Percentiles rank a stretch among this genome's conserved stretches.
phyloP scores from a whole-genome alignment of 164 flowering plant genomes.

The Sedum album region DNA sequence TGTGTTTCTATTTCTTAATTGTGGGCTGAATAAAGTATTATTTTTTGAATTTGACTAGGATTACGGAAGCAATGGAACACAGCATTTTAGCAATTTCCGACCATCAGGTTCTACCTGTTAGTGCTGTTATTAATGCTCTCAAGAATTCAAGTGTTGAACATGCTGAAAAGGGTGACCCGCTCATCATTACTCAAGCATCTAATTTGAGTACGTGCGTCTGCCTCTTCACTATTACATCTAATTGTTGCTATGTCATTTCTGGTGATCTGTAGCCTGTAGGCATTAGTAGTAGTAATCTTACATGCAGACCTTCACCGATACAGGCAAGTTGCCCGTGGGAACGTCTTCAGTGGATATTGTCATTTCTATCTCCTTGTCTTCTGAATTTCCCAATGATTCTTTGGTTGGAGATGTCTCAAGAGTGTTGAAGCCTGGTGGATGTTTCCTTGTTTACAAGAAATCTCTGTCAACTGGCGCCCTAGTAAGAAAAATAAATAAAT shows the following conservation, averaged over 20 bases:
- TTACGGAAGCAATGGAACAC: not conserved
- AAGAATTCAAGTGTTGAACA: not conserved
- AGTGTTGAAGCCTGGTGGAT: conserved; percentile 71
- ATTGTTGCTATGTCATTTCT: not conserved
- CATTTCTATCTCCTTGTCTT: conserved; percentile 24
- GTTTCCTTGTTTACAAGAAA: conserved; percentile 22
- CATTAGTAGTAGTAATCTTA: not conserved
- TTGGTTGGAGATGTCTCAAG: conserved; percentile 45
- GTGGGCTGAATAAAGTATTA: not conserved
- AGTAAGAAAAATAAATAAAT: conserved; percentile 8
- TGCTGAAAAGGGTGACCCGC: conserved; percentile 22
- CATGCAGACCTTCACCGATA: not conserved
- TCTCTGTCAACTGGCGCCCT: not conserved
- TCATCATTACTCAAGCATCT: conserved; percentile 37
- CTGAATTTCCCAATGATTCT: conserved; percentile 36
- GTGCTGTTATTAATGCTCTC: not conserved
- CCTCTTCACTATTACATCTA: not conserved
- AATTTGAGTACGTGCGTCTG: conserved; percentile 26
- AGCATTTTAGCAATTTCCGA: not conserved
- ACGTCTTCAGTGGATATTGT: conserved; percentile 44
- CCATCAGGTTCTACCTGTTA: not conserved
- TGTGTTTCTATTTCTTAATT: not conserved
- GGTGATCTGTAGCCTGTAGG: not conserved
- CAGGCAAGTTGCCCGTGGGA: conserved; percentile 56
- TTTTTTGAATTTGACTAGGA: conserved; percentile 8